phyloP scores from a whole-genome alignment of 2,329 filamentous ascomycete genomes.

The Setomelanomma holmii region DNA sequence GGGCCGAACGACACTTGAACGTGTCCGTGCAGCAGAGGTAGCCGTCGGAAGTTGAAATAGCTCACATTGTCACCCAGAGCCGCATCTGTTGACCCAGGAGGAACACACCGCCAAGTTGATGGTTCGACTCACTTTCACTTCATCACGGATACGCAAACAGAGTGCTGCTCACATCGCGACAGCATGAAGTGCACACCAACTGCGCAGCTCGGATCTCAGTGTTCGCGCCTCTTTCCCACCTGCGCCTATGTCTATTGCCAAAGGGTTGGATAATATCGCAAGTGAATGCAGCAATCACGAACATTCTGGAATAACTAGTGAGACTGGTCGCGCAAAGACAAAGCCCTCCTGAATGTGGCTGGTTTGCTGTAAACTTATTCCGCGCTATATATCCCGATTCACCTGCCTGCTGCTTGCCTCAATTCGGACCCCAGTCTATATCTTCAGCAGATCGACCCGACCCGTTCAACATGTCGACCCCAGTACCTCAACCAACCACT shows the following conservation, averaged over 20 bases:
- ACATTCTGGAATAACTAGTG: not conserved
- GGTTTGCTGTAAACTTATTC: not conserved
- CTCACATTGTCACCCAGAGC: too few species aligned
- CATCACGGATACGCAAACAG: not conserved
- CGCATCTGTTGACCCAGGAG: not conserved
- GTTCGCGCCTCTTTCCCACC: too few species aligned
- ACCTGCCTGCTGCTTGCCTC: not conserved
- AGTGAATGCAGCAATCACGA: not conserved
- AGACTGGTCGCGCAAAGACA: not conserved
- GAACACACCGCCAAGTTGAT: not conserved
- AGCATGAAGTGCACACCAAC: not conserved
- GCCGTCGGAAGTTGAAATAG: slow-evolving; percentile 4
- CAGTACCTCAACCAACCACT: not conserved
- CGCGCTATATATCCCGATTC: not conserved
- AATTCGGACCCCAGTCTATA: not conserved
- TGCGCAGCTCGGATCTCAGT: too few species aligned
- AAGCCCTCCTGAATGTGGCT: not conserved
- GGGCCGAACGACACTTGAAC: slow-evolving; percentile 70
- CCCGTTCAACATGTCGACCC: not conserved
- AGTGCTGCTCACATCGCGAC: not conserved
- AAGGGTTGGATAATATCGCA: too few species aligned
- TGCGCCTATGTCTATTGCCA: too few species aligned
- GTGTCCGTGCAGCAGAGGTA: slow-evolving; percentile 34
- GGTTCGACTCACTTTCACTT: not conserved
- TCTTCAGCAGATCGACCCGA: not conserved